A percentile compares a stretch with the other conserved stretches of the same genome.
These are phyloP conservation scores for Eucalyptus shirleyi DNA, from an alignment of 345 rosid species.

Conservation along the genomic window DNA sequence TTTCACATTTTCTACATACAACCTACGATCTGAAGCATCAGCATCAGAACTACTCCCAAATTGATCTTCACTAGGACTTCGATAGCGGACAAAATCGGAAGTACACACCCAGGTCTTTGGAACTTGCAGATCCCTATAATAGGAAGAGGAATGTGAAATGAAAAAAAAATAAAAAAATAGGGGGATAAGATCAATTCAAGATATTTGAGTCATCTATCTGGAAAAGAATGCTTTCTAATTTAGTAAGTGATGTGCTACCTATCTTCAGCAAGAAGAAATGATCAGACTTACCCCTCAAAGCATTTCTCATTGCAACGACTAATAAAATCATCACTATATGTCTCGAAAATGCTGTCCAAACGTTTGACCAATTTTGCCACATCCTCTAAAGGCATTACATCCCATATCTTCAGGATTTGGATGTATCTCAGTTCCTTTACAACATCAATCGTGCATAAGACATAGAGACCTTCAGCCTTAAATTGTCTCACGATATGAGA, in stretches of 20 bases:
- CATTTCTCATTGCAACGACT: conserved; percentile 26
- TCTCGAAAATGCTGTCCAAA: conserved; percentile 20
- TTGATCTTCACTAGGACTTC: neutral
- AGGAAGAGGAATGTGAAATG: neutral
- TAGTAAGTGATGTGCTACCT: neutral
- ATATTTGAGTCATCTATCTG: neutral
- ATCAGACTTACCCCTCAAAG: conserved; percentile 31
- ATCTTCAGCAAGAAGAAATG: neutral
- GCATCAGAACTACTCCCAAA: neutral
- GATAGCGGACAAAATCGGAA: conserved; percentile 4
- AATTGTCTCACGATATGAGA: conserved; percentile 24
- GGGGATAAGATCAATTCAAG: neutral
- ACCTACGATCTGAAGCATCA: neutral
- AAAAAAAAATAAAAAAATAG: neutral
- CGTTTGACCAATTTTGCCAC: conserved; percentile 20
- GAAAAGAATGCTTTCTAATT: neutral
- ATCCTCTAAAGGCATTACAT: conserved; percentile 29
- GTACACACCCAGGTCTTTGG: conserved; percentile 23
- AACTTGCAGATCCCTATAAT: conserved; percentile 26
- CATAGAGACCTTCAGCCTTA: conserved; percentile 18
- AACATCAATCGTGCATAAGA: conserved; percentile 33
- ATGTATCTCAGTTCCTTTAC: conserved; percentile 9
- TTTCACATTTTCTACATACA: conserved; percentile 23
- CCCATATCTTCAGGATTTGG: conserved; percentile 49
- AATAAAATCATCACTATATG: conserved; percentile 22